phyloP scores from a whole-genome alignment of 2,329 filamentous ascomycete genomes.

The Verticillium isaacii region DNA sequence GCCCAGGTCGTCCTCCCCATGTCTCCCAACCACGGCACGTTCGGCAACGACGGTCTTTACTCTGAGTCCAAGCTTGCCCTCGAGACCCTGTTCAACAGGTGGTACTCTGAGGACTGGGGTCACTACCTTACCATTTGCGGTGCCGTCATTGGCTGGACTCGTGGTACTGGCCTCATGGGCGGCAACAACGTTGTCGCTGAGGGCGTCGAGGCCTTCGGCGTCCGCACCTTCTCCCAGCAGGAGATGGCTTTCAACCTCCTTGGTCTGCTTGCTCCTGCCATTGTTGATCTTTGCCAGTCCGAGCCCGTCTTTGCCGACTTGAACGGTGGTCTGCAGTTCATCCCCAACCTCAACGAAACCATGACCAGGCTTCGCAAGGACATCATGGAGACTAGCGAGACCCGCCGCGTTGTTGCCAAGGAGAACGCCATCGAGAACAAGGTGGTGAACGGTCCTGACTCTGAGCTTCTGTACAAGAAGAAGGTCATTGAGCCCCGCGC shows the following conservation, averaged over 20 bases:
- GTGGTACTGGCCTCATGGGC: conserved; percentile 95
- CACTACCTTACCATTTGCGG: conserved; percentile 98
- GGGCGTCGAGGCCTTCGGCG: conserved; percentile 92
- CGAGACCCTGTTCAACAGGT: conserved; percentile 96
- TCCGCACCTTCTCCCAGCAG: conserved; percentile 97
- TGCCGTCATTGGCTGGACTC: conserved; percentile 98
- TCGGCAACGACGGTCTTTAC: conserved; percentile 96
- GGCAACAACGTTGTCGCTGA: conserved; percentile 97
- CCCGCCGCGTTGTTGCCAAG: conserved; percentile 89
- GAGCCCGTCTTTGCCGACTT: conserved; percentile 96
- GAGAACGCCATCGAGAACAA: conserved; percentile 97
- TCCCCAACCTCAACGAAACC: conserved; percentile 88
- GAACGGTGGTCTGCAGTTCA: conserved; percentile 96
- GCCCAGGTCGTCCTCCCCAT: conserved; percentile 94
- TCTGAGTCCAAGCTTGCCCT: conserved; percentile 96
- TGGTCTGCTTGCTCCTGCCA: conserved; percentile 87
- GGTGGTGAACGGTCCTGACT: conserved; percentile 90
- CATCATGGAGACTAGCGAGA: conserved; percentile 90
- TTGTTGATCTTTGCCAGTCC: conserved; percentile 91
- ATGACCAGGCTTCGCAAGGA: conserved; percentile 94
- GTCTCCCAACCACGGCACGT: conserved; percentile 97
- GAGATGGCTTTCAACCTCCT: conserved; percentile 99
- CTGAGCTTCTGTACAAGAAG: conserved; percentile 91
- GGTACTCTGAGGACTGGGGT: conserved; percentile 96
- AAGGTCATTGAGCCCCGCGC: conserved; percentile 89